Base-by-base conservation (phyloP, 805 yeast genomes). In the Kodamaea jinghongensis region DNA sequence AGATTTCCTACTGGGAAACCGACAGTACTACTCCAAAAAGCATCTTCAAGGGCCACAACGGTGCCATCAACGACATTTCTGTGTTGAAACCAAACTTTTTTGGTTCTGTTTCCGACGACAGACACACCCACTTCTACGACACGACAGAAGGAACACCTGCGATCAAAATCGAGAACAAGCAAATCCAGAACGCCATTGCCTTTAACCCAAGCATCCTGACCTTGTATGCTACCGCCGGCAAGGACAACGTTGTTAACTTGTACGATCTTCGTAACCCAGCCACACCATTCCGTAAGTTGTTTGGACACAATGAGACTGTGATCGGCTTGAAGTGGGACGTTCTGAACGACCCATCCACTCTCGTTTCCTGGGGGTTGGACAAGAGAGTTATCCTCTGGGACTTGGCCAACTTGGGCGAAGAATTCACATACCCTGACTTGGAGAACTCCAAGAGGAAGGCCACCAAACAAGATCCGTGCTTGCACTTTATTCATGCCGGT, bases 401-500 rank as follows among this genome's bases (percentile, higher is more conserved):
- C 51, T 66, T 88, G 46, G 66, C 70, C 42, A 70, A 71, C 43
- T 60, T 84, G 42, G 76, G 71, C 22, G 79, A 78, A 39, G 83
- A 78, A 25, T 77, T 74, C 46, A 31, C 54, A 2, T 63, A 66
- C 33, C 70, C 71, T 1, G 61, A 55, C 3, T 34, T 37, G 8
- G 73, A 67, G 37, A 78, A 73, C 40, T 76, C 76, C 42, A 75
- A 70, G 38, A 83, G 75, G 48, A 81, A 76, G 46, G 73, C 73
- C 26, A 42, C 38, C 33, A 61, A 49, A 40, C 48, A 45, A 8
- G 95, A 89, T 47, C 93, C 96, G 4, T 83, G 88, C 56, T 71
- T 88, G 42, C 62, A 65, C 16, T 88, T 86, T 55, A 75, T 86
- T 52, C 96, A 89, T 60, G 96, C 95, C 11, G 96, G 96, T 9